Evolutionary conservation across 495 filamentous ascomycete genomes (phyloP).

Genomic region (Penicillium cinerascens): DNA sequence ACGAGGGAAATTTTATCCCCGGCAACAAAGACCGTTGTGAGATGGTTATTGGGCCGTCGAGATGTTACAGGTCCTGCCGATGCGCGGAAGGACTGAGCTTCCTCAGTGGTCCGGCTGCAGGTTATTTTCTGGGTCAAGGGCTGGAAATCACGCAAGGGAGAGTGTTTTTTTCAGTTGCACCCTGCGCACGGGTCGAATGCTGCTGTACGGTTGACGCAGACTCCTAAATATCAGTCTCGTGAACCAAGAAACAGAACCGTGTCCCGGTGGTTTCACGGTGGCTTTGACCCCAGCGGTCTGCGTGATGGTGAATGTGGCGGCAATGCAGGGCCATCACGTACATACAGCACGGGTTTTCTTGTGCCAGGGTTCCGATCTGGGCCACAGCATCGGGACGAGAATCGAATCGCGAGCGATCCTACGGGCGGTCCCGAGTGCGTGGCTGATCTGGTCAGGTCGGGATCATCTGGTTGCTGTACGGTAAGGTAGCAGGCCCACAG

Average conservation of each 20-base stretch:
- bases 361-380: conserved; percentile 20
- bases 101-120: conserved; percentile 5
- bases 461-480: conserved; percentile 6
- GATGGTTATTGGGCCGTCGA: not conserved
- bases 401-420: conserved; percentile 8
- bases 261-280: not conserved
- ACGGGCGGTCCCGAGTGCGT: conserved; percentile 9
- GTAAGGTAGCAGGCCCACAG: not conserved
- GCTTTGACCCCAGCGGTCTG: conserved; percentile 1
- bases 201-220: not conserved
- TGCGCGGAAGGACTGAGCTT: conserved; percentile 1
- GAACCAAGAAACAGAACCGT: not conserved
- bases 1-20: conserved; percentile 6
- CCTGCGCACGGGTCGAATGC: conserved; percentile 13
- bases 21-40: not conserved
- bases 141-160: conserved; percentile 21
- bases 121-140: not conserved
- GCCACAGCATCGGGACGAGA: conserved; percentile 18
- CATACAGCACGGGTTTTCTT: conserved; percentile 9
- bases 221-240: not conserved
- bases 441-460: not conserved
- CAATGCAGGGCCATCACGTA: conserved; percentile 19
- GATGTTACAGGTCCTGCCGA: conserved; percentile 3
- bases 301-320: conserved; percentile 21
- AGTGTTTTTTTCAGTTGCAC: not conserved